Conservation (phyloP, 148 eudicot genomes). For the Chenopodium berlandieri region DNA sequence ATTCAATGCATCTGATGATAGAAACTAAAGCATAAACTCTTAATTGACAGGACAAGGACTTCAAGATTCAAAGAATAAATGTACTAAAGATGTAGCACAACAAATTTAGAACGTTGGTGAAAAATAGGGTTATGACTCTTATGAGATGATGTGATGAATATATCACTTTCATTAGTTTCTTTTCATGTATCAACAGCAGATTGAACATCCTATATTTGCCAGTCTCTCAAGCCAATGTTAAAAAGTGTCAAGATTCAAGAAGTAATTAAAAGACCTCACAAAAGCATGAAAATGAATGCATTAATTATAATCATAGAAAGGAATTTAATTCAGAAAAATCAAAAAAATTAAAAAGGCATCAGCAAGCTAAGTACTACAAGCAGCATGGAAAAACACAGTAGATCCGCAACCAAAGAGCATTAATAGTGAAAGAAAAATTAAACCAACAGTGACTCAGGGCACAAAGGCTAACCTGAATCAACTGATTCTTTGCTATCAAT, state of each 20-base stretch:
- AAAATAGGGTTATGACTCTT: not conserved
- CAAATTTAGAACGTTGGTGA: not conserved
- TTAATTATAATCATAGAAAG: not conserved
- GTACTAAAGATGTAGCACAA: not conserved
- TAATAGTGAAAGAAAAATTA: not conserved
- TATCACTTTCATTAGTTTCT: not conserved
- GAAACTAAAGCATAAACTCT: not conserved
- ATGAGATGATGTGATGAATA: not conserved
- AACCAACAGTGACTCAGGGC: not conserved
- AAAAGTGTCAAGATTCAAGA: not conserved
- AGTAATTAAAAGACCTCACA: not conserved
- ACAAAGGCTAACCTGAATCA: conserved; percentile 32
- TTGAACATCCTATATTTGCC: not conserved
- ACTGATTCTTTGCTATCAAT: conserved; percentile 21
- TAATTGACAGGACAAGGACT: not conserved
- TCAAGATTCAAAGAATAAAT: not conserved
- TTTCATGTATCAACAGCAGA: not conserved
- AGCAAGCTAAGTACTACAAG: not conserved
- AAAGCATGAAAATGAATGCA: not conserved
- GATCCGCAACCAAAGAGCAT: conserved; percentile 3
- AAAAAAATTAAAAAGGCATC: no score
- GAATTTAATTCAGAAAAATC: not conserved
- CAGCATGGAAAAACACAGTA: not conserved
- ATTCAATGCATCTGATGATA: not conserved
- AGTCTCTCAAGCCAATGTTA: not conserved